Conservation (phyloP, 345 rosid species). For the Melaleuca quinquenervia region DNA sequence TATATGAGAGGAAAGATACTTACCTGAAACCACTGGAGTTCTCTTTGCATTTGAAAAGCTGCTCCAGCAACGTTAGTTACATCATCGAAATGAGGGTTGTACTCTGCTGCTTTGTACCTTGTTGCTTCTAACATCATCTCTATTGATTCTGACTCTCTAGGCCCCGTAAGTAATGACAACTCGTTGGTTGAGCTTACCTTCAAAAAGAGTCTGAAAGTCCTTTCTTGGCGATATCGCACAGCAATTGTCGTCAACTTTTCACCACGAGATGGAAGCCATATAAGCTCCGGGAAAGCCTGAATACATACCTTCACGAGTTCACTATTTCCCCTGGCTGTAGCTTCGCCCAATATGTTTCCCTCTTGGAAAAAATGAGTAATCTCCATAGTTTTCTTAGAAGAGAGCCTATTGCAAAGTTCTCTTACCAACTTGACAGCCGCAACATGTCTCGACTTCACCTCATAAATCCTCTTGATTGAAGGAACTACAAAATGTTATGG, state of each 20-base stretch:
- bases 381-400: neutral
- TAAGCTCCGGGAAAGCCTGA: neutral
- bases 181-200: neutral
- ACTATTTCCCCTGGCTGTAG: neutral
- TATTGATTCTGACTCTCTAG: too few species aligned
- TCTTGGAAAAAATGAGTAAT: neutral
- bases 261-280: neutral
- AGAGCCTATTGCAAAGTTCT: neutral
- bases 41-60: slow-evolving; percentile 4
- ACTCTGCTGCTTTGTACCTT: neutral
- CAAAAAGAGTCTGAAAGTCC: neutral
- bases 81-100: neutral
- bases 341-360: neutral
- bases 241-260: neutral
- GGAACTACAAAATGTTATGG: too few species aligned
- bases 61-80: neutral
- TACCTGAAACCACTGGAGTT: neutral
- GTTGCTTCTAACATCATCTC: neutral
- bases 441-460: too few species aligned
- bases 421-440: too few species aligned
- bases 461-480: too few species aligned
- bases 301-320: neutral
- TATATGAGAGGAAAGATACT: too few species aligned
- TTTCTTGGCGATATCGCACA: neutral
- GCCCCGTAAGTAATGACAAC: too few species aligned